Base-by-base conservation (phyloP, 768 basidiomycete species). In the Kockovaella imperatae region DNA sequence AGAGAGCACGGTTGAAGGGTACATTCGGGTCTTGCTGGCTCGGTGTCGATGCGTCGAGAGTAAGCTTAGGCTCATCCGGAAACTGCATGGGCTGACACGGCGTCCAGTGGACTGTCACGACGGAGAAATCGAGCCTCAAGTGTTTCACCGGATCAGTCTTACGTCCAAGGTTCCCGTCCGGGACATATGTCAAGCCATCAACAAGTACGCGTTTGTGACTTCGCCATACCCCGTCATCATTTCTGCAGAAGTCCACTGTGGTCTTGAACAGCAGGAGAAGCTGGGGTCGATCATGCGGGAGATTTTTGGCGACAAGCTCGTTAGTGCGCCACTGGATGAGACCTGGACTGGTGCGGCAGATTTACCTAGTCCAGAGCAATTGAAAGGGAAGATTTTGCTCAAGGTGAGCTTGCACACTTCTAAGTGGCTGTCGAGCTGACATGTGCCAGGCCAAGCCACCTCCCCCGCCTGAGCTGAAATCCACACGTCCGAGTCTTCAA, bases 21-120 rank as follows among this genome's bases (percentile, higher is more conserved):
- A 97, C 67, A 89, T 96, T 47, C 77, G 93, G 0, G 90, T 90
- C 1, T 74, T 96, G 32, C 75, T 95, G 34, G 86, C 85, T 42
- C 80, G 87, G 29, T 93, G 90, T 67, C 79, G 91, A n/a, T 88
- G 86, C 47, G 91, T 97, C 24, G 91, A 97, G 71, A 70, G 91
- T 90, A 59, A 56, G 84, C 77, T 40, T n/a, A n/a, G n/a, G 10
- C 14, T 10, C 23, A 18, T 32, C 7, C 23, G 5, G 28, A 15
- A 14, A 2, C 5, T 39, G 17, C 24, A 13, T 39, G 2, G 15
- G 26, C 15, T 29, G 13, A 25, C 29, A 5, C 18, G 34, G 32
- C 11, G 20, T 39, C 34, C 18, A 96, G 90, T 97, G 61, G 93
- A 97, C 59, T 81, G 91, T 35, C 95, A 83, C 65, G 87, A 95